Evolutionary conservation across 2,329 filamentous ascomycete genomes (phyloP), one percentile per base, ranked within the genome.

Genomic region (Elsinoe batatas): DNA sequence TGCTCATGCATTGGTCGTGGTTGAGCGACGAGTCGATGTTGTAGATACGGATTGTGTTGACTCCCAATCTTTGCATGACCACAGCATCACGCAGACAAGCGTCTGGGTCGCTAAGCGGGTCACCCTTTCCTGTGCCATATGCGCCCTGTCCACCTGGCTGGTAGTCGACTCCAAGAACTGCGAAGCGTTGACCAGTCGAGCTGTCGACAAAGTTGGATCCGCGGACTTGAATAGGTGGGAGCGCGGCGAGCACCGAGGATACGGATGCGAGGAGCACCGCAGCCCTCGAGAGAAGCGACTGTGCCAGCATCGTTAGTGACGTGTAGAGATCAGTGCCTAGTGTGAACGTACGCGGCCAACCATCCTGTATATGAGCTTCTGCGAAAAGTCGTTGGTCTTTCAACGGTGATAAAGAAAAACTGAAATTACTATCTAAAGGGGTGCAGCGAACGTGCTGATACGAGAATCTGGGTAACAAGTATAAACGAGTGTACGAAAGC

Each of bases 21-120:
- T 83, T 77, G 57, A 79, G 66, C 2, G 71, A 70, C 15, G 81
- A 79, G 59, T 81, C 76, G 59, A 84, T 68, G 66, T 83, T 83
- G 75, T 85, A 85, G 54, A 81, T 76, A 58, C 82, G 80, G 61
- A 84, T 81, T 7, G 80, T 82, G 69, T 85, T 85, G 61, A 81
- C 77, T 67, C 81, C 82, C 51, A 84, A 70, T 58, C 73, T 69
- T 69, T 85, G 82, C 73, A 85, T 80, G 44, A 84, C 70, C 18
- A 79, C 78, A 15, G 81, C 81, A 72, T 85, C 81, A 54, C 82
- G 77, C 60, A 83, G 67, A 64, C 82, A 85, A 20, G 74, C 69
- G 11, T 74, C 74, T n/a, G 69, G 72, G 63, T 84, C 74, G 64
- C 74, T 80, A 58, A 85, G 69, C 32, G 80, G 77, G 64, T 85